Evolutionary conservation across 768 basidiomycete genomes (phyloP), one percentile per base, ranked within the genome.

Genomic region (Tylopilus sp.): DNA sequence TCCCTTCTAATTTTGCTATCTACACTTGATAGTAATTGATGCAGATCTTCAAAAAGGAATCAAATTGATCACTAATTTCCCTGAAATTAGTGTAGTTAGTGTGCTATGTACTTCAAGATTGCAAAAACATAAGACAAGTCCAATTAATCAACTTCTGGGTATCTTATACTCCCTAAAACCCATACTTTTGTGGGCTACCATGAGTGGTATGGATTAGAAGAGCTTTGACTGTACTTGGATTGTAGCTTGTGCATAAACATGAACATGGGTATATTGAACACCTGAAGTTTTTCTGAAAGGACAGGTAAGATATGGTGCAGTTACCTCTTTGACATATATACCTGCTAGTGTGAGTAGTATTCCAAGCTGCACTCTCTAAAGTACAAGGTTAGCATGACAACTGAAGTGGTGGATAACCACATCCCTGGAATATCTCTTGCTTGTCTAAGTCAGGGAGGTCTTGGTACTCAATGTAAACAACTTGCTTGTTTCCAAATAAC

Each of bases 401-500:
- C 1, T 21, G 26, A 31, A 24, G 34, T 7, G 4, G 8, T 6
- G 11, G 25, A 13, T 3, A 16, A 8, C n/a, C 46, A n/a, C 76
- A 36, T 37, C 85, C 89, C 74, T 87, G 85, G 71, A 87, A 87
- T 17, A 87, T 82, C 56, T 87, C 85, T 21, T 85, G 74, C 58
- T 87, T 85, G 26, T 81, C 78, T 4, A 67, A 59, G 46, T 82
- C 82, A 0, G 72, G 70, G 9, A 87, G 73, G 38, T 82, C 81
- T 52, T 77, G 72, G 56, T 86, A 92, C 63, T 92, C 89, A 17
- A 89, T 80, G 58, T 89, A 92, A 2, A 87, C 84, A 19, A 92
- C 78, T 56, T 88, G 86, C 66, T 91, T 91, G 60, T 82, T 85
- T 17, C 78, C 72, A 57, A 91, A 91, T 2, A 82, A 34, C 14